Percentiles rank a stretch among this genome's conserved stretches.
These are phyloP conservation scores for Peronospora destructor DNA, from an alignment of 352 stramenopile species.

Conservation along the genomic window DNA sequence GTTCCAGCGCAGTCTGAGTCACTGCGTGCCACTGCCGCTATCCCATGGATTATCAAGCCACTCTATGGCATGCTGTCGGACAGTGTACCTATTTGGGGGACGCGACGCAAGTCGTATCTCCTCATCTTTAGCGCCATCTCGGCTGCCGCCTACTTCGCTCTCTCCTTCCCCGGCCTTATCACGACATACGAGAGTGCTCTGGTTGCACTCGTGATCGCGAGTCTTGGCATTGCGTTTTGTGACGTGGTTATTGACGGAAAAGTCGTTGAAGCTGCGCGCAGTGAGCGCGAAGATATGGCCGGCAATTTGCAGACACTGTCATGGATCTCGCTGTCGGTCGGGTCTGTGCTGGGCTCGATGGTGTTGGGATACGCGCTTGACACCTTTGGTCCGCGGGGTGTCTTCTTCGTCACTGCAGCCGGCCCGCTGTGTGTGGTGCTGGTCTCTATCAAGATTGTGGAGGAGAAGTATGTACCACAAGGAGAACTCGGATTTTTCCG, in stretches of 20 bases:
- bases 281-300: constrained; percentile 64
- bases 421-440: constrained; percentile 58
- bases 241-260: constrained; percentile 79
- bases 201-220: constrained; percentile 60
- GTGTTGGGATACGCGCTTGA: constrained; percentile 56
- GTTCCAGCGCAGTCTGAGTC: constrained; percentile 58
- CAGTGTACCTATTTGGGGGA: constrained; percentile 65
- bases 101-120: constrained; percentile 70
- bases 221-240: constrained; percentile 71
- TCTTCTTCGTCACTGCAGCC: constrained; percentile 71
- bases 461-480: constrained; percentile 37
- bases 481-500: constrained; percentile 36
- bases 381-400: constrained; percentile 47
- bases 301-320: constrained; percentile 74
- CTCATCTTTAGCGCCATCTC: constrained; percentile 65
- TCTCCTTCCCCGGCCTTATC: constrained; percentile 54
- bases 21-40: constrained; percentile 53
- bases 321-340: constrained; percentile 67
- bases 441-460: constrained; percentile 52
- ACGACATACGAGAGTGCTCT: constrained; percentile 47
- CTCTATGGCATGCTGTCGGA: constrained; percentile 76
- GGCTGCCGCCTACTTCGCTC: constrained; percentile 46
- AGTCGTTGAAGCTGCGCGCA: constrained; percentile 63
- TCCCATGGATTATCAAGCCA: constrained; percentile 80
- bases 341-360: constrained; percentile 64